Evolutionary conservation across 768 basidiomycete genomes (phyloP), one percentile per base, ranked within the genome.

Genomic region (Tricholoma sp.): DNA sequence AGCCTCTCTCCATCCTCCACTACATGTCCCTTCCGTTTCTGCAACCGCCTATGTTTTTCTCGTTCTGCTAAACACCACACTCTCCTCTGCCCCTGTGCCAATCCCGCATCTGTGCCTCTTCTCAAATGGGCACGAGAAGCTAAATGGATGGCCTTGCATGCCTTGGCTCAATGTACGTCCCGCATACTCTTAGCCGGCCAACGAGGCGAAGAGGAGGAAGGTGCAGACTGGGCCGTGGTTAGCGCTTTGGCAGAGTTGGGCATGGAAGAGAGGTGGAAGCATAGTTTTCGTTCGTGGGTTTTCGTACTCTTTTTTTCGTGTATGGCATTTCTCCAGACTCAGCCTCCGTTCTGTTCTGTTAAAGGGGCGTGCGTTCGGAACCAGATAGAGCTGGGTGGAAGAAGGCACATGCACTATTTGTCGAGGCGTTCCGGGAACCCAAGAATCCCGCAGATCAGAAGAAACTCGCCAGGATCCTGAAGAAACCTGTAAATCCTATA

Each of bases 91-190:
- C 78, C 85, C 4, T 74, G 79, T 3, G 86, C 87, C 58, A 95
- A 93, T 67, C 89, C 89, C 0, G 83, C 82, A 5, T 81, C 80
- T 4, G 69, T 75, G 3, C 79, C 83, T 0, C 78, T 94, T 3
- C 62, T 91, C 14, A 74, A 74, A 45, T 85, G 83, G 61, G 84
- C 83, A 11, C 76, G 83, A 52, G 72, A 78, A n/a, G 70, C 76
- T 9, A 70, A 83, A 54, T 91, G 89, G 86, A 82, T 91, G 79
- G 86, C 83, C 5, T 69, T 94, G 14, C 85, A 91, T 62, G 90
- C 90, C 1, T 77, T 90, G 29, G 73, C 82, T 1, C 84, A 86
- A 54, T 83, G 82, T 60, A 82, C 89, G 0, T 84, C 85, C 45
- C 74, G 82, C 19, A 69, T 91, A 12, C 69, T 92, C 31, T 73